Conservation (phyloP, 2,329 filamentous ascomycete species). For the Myotisia sp. region DNA sequence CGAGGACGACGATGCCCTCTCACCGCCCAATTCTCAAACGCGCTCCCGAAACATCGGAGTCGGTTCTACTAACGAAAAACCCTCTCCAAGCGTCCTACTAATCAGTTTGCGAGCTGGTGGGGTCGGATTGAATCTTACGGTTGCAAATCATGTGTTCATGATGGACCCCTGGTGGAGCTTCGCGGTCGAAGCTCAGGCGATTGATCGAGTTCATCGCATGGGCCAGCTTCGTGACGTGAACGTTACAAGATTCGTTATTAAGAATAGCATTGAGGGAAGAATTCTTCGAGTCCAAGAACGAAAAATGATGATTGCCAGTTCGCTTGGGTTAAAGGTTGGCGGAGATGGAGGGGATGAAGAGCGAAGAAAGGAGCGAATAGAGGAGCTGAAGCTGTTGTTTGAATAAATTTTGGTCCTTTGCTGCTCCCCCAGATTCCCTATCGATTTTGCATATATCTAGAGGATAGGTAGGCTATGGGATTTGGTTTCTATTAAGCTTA, state of each 20-base stretch:
- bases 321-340: slow-evolving; percentile 90
- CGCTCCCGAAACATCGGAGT: neutral
- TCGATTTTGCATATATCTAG: too few relatives aligned
- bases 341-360: slow-evolving; percentile 78
- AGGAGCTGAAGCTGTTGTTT: slow-evolving; percentile 85
- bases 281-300: slow-evolving; percentile 89
- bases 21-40: neutral
- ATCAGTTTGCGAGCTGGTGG: slow-evolving; percentile 80
- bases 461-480: too few relatives aligned
- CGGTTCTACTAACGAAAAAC: too few relatives aligned
- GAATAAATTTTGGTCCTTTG: slow-evolving; percentile 13
- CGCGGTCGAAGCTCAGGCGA: slow-evolving; percentile 89
- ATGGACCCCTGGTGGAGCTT: slow-evolving; percentile 99
- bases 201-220: slow-evolving; percentile 95
- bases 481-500: too few relatives aligned
- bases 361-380: slow-evolving; percentile 75
- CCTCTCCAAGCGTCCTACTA: slow-evolving; percentile 46
- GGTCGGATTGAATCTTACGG: slow-evolving; percentile 83
- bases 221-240: slow-evolving; percentile 76
- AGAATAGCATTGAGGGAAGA: slow-evolving; percentile 81
- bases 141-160: slow-evolving; percentile 83
- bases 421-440: too few relatives aligned
- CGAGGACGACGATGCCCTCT: slow-evolving; percentile 11
- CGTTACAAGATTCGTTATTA: slow-evolving; percentile 78
- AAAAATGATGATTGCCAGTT: slow-evolving; percentile 80